phyloP scores from a whole-genome alignment of 1,139 yeast genomes.

The Chernovozyma sophiae-reginae region DNA sequence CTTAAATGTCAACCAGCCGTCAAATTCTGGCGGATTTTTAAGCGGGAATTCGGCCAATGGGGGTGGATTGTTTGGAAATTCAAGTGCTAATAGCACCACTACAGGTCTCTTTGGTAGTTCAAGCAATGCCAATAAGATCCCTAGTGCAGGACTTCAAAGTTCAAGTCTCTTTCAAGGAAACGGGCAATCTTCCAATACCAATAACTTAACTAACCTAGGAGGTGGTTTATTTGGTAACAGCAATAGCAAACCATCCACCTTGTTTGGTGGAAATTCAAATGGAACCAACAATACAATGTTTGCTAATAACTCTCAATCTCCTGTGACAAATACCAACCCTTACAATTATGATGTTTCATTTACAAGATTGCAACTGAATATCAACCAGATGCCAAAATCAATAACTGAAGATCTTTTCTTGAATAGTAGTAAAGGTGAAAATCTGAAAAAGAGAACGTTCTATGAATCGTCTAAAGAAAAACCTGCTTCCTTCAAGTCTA shows the following conservation, averaged over 20 bases:
- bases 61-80: neutral
- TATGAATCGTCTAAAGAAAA: conserved; percentile 13
- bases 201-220: neutral
- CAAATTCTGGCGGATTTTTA: neutral
- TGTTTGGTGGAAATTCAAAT: conserved; percentile 1
- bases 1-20: conserved; percentile 6
- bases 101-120: conserved; percentile 11
- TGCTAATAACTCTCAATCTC: neutral
- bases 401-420: conserved; percentile 32
- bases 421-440: conserved; percentile 12
- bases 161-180: conserved; percentile 7
- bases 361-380: neutral
- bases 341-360: conserved; percentile 8
- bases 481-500: conserved; percentile 14
- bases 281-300: neutral
- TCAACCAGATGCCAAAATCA: conserved; percentile 30
- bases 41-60: conserved; percentile 2
- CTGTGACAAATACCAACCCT: conserved; percentile 4
- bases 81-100: conserved; percentile 7
- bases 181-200: conserved; percentile 1
- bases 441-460: conserved; percentile 16
- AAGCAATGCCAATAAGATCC: too few species aligned
- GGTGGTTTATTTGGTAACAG: conserved; percentile 1
- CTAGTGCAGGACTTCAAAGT: too few species aligned
- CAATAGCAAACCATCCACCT: neutral